phyloP scores from a whole-genome alignment of 2,329 filamentous ascomycete species.

The Rhytidhysteron rufulum region DNA sequence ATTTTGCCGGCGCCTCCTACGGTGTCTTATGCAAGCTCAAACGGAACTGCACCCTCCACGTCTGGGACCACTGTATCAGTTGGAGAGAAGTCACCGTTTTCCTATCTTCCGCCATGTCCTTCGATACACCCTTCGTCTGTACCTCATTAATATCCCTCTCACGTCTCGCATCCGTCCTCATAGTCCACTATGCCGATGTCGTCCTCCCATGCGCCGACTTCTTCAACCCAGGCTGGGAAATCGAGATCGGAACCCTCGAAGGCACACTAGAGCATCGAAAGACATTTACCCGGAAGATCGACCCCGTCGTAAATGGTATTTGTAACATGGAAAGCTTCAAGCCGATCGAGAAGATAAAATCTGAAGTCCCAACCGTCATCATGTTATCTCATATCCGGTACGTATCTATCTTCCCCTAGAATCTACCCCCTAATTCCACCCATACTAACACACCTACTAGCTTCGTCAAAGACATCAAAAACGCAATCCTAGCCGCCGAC shows the following conservation, averaged over 20 bases:
- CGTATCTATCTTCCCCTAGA: too few species aligned
- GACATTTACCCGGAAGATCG: constrained; percentile 57
- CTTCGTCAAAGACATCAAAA: constrained; percentile 62
- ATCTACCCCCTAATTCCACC: too few species aligned
- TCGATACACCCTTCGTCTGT: constrained; percentile 37
- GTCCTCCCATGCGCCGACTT: constrained; percentile 47
- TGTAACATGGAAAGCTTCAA: constrained; percentile 61
- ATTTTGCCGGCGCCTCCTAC: constrained; percentile 58
- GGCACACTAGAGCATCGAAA: constrained; percentile 57
- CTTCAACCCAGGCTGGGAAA: constrained; percentile 63
- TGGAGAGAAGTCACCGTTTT: constrained; percentile 53
- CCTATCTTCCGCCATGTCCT: constrained; percentile 38
- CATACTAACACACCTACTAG: too few species aligned
- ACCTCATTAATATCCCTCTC: constrained; percentile 37
- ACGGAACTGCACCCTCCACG: constrained; percentile 56
- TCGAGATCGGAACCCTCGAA: constrained; percentile 57
- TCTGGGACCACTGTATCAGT: constrained; percentile 62
- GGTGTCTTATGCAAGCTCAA: constrained; percentile 61
- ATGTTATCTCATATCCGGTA: constrained; percentile 63
- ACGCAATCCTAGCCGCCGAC: constrained; percentile 59
- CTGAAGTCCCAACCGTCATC: constrained; percentile 58
- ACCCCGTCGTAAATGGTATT: constrained; percentile 64
- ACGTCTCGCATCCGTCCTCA: constrained; percentile 38
- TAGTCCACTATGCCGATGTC: constrained; percentile 53
- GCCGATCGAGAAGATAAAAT: constrained; percentile 57